Conservation (phyloP, 1,139 yeast species). For the Pichia sp. region DNA sequence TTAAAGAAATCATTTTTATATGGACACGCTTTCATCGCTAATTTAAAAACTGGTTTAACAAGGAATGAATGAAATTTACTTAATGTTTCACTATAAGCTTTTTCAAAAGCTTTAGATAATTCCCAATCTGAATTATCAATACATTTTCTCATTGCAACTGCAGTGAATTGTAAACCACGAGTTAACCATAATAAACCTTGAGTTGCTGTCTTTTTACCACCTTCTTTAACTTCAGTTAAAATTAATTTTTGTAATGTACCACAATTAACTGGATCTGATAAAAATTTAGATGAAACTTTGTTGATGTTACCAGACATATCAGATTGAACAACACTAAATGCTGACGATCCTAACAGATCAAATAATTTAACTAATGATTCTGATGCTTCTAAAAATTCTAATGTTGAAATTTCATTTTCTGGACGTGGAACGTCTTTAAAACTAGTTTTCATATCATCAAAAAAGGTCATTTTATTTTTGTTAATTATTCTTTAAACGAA, state of each 20-base stretch:
- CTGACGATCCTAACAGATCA: slow-evolving; percentile 79
- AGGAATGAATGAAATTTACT: slow-evolving; percentile 77
- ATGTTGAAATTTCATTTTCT: slow-evolving; percentile 62
- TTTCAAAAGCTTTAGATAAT: slow-evolving; percentile 71
- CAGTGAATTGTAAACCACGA: slow-evolving; percentile 83
- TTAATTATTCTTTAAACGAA: neutral
- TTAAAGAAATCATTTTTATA: slow-evolving; percentile 80
- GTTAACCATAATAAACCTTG: slow-evolving; percentile 88
- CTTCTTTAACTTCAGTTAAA: slow-evolving; percentile 55
- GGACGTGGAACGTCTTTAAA: slow-evolving; percentile 62
- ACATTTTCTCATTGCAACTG: slow-evolving; percentile 79
- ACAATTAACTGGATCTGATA: slow-evolving; percentile 57
- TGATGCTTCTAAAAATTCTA: slow-evolving; percentile 75
- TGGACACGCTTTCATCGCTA: slow-evolving; percentile 96
- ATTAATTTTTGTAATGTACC: slow-evolving; percentile 73
- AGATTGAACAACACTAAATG: slow-evolving; percentile 77
- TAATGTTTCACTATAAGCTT: slow-evolving; percentile 73
- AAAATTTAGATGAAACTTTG: slow-evolving; percentile 63
- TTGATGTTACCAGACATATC: slow-evolving; percentile 85
- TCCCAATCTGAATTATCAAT: slow-evolving; percentile 56
- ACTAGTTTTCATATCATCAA: slow-evolving; percentile 68
- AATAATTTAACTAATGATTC: slow-evolving; percentile 78
- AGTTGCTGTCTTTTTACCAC: slow-evolving; percentile 67
- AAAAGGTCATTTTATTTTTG: slow-evolving; percentile 51
- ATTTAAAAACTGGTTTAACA: slow-evolving; percentile 79